Evolutionary conservation across 2,329 filamentous ascomycete species (phyloP).

Genomic region (Thielaviopsis cerberus): DNA sequence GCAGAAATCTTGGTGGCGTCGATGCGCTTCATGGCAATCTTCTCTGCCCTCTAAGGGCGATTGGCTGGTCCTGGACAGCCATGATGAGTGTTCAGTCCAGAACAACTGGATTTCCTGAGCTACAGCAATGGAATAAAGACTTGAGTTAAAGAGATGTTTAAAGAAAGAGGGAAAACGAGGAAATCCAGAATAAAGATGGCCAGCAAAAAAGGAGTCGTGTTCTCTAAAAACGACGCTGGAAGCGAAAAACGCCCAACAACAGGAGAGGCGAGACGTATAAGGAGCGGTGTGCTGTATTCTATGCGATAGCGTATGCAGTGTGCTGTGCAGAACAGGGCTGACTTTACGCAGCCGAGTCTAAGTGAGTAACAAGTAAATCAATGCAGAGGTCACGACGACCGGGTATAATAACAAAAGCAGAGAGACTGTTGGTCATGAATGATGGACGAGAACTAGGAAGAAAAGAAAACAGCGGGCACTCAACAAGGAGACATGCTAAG

Average conservation of each 20-base stretch:
- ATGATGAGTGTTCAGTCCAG: conserved; percentile 1
- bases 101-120: neutral
- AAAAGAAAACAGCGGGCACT: neutral
- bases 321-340: neutral
- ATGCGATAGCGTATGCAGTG: neutral
- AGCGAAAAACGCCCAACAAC: neutral
- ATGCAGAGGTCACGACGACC: too few relatives aligned
- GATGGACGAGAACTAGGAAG: too few relatives aligned
- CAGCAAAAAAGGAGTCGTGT: neutral
- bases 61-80: conserved; percentile 5
- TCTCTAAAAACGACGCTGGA: neutral
- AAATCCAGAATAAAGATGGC: too few relatives aligned
- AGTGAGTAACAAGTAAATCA: too few relatives aligned
- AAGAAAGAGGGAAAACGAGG: neutral
- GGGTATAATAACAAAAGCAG: too few relatives aligned
- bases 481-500: neutral
- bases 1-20: conserved; percentile 46
- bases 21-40: conserved; percentile 59
- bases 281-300: neutral
- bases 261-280: neutral
- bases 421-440: too few relatives aligned
- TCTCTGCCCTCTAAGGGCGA: conserved; percentile 4
- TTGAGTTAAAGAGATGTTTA: too few relatives aligned
- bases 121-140: neutral
- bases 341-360: too few relatives aligned